phyloP scores from a whole-genome alignment of 192 early-diverging fungal species.

The Coemansia sp. region DNA sequence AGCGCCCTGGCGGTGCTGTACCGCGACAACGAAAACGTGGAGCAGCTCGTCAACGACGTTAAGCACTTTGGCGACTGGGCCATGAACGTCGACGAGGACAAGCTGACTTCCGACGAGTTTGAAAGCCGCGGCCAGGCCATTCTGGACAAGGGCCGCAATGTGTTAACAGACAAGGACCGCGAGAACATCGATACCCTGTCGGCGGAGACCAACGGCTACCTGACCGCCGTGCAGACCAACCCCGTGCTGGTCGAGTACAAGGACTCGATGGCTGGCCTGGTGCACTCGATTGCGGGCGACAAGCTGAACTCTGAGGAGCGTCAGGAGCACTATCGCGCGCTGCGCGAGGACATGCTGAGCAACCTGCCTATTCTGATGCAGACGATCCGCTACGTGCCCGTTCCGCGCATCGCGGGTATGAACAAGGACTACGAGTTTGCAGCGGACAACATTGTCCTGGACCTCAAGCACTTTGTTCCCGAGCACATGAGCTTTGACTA shows the following conservation, averaged over 20 bases:
- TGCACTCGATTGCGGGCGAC: slow-evolving; percentile 27
- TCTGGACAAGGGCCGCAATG: slow-evolving; percentile 24
- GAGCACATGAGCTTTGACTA: slow-evolving; percentile 44
- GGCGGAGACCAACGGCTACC: slow-evolving; percentile 22
- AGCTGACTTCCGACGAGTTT: slow-evolving; percentile 48
- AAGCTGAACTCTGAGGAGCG: slow-evolving; percentile 28
- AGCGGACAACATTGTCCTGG: slow-evolving; percentile 49
- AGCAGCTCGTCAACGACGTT: slow-evolving; percentile 25
- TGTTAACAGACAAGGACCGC: slow-evolving; percentile 35
- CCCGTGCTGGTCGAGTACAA: slow-evolving; percentile 40
- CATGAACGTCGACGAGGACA: slow-evolving; percentile 34
- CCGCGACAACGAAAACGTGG: slow-evolving; percentile 32
- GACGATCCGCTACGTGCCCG: slow-evolving; percentile 42
- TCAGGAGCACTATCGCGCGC: slow-evolving; percentile 27
- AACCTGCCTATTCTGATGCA: slow-evolving; percentile 36
- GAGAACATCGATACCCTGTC: slow-evolving; percentile 25
- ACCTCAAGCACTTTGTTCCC: slow-evolving; percentile 50
- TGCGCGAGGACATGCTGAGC: slow-evolving; percentile 36
- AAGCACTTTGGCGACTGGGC: slow-evolving; percentile 42
- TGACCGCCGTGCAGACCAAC: slow-evolving; percentile 33
- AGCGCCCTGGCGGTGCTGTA: slow-evolving; percentile 28
- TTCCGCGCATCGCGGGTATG: slow-evolving; percentile 46
- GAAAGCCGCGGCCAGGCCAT: slow-evolving; percentile 30
- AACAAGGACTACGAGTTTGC: slow-evolving; percentile 53
- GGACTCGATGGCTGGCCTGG: slow-evolving; percentile 24